A percentile compares a stretch with the other conserved stretches of the same genome.
Conservation (phyloP, 768 basidiomycete species). For the Dioszegia crocea region DNA sequence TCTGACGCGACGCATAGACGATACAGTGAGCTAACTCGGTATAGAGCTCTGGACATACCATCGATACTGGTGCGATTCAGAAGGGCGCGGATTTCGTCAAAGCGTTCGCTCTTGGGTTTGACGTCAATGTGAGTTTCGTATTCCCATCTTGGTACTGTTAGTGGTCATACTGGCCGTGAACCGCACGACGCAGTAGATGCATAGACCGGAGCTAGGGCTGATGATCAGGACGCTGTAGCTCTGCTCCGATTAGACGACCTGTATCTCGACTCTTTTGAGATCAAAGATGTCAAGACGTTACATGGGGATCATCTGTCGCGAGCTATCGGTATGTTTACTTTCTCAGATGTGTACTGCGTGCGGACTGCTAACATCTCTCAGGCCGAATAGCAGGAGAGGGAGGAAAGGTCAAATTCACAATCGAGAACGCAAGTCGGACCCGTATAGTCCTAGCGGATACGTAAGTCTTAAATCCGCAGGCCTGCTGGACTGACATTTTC, state of each 20-base stretch:
- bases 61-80: slow-evolving; percentile 86
- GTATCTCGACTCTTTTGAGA: slow-evolving; percentile 97
- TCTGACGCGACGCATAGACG: no score
- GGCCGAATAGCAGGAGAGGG: slow-evolving; percentile 98
- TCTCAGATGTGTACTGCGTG: no score
- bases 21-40: slow-evolving; percentile 3
- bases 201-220: no score
- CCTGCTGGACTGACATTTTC: no score
- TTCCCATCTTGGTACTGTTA: no score
- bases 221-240: slow-evolving; percentile 79
- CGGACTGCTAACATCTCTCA: slow-evolving; percentile 49
- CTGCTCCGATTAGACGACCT: slow-evolving; percentile 91
- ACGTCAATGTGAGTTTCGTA: slow-evolving; percentile 70
- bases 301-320: slow-evolving; percentile 98
- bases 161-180: no score
- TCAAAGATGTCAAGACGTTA: slow-evolving; percentile 97
- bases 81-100: slow-evolving; percentile 97
- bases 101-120: slow-evolving; percentile 89
- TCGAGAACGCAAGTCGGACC: slow-evolving; percentile 93
- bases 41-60: slow-evolving; percentile 88
- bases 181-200: no score
- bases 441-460: slow-evolving; percentile 98
- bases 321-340: slow-evolving; percentile 73
- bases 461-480: slow-evolving; percentile 55
- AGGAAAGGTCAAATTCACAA: slow-evolving; percentile 97